Conservation (phyloP, 2,329 filamentous ascomycete genomes). For the Phialophora expanda region DNA sequence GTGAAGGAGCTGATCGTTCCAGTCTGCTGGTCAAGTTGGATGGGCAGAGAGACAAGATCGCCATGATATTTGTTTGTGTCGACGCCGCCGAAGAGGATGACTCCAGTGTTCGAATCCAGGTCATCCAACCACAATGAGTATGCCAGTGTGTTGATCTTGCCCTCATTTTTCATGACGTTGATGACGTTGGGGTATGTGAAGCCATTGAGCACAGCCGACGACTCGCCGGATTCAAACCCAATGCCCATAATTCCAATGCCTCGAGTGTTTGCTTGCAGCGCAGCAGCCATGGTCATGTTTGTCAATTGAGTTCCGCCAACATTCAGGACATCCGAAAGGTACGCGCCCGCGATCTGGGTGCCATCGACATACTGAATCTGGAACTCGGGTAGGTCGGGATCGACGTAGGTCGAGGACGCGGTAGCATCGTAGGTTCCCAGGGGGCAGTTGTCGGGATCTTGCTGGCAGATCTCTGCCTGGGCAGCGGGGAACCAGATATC, state of each 20-base stretch:
- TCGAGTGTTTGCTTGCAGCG: constrained; percentile 35
- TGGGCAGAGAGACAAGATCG: constrained; percentile 64
- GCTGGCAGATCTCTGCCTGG: constrained; percentile 37
- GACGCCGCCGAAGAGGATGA: constrained; percentile 79
- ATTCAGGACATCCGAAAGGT: constrained; percentile 46
- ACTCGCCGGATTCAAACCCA: constrained; percentile 44
- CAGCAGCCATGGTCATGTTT: constrained; percentile 48
- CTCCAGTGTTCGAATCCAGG: constrained; percentile 67
- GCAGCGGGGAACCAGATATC: constrained; percentile 64
- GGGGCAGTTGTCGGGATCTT: constrained; percentile 25
- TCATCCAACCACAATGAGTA: constrained; percentile 51
- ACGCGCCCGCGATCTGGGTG: constrained; percentile 46
- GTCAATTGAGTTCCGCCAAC: constrained; percentile 45
- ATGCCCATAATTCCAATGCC: constrained; percentile 49
- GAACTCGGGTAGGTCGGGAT: constrained; percentile 40
- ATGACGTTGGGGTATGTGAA: constrained; percentile 65
- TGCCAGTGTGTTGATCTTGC: constrained; percentile 55
- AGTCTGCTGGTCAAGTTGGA: constrained; percentile 60
- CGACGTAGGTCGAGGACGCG: constrained; percentile 38
- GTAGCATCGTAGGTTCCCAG: constrained; percentile 38
- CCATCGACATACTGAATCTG: constrained; percentile 49
- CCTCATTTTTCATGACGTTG: constrained; percentile 66
- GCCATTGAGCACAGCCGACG: constrained; percentile 36
- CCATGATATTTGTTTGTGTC: constrained; percentile 76
- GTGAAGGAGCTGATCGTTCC: constrained; percentile 54